phyloP scores from a whole-genome alignment of 2,329 filamentous ascomycete species.

The Leptographium wingfieldii region DNA sequence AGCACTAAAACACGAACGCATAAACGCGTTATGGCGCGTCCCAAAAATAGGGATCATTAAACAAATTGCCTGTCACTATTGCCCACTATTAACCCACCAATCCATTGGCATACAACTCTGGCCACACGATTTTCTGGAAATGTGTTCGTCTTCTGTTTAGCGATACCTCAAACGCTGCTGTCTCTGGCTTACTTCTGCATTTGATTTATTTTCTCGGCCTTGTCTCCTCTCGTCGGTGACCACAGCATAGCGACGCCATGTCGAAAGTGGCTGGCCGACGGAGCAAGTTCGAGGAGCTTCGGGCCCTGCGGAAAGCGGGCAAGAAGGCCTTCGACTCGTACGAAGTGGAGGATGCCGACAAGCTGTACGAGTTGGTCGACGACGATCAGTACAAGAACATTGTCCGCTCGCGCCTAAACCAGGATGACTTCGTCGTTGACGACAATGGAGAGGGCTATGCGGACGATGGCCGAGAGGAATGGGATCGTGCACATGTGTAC shows the following conservation, averaged over 20 bases:
- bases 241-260: conserved; percentile 11
- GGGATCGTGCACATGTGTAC: conserved; percentile 59
- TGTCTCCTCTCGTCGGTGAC: not conserved
- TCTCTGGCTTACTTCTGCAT: not conserved
- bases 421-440: conserved; percentile 97
- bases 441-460: conserved; percentile 96
- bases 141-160: not conserved
- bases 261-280: conserved; percentile 29
- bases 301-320: conserved; percentile 72
- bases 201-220: not conserved
- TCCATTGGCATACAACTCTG: not conserved
- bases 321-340: conserved; percentile 86
- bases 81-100: not conserved
- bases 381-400: conserved; percentile 97
- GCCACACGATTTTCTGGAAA: not conserved
- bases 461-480: conserved; percentile 90
- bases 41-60: not conserved
- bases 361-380: conserved; percentile 91
- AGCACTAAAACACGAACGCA: not conserved
- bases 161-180: not conserved
- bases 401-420: conserved; percentile 73
- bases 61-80: not conserved
- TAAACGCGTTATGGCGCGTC: conserved; percentile 5
- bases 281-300: conserved; percentile 61
- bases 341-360: conserved; percentile 69